Evolutionary conservation across 305 asterid genomes (phyloP).

Genomic region (Euphrasia arctica): DNA sequence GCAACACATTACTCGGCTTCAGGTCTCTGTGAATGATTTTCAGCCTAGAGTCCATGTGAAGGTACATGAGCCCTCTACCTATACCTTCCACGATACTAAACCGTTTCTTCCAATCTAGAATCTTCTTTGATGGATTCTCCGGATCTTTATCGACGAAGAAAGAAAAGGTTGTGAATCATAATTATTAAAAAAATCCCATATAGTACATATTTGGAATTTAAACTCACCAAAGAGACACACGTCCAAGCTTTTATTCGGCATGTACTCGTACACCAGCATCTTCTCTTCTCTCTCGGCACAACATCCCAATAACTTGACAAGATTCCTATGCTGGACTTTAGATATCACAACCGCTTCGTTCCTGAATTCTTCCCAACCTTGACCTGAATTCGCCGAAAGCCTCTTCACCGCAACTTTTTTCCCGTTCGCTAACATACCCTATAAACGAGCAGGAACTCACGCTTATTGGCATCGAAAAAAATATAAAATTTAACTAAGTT

Average conservation of each 20-base stretch:
- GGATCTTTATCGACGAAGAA: neutral
- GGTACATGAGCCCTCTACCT: conserved; percentile 46
- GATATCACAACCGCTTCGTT: conserved; percentile 6
- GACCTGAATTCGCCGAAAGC: conserved; percentile 8
- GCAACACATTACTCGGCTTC: conserved; percentile 38
- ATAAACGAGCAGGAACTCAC: neutral
- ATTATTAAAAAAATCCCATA: neutral
- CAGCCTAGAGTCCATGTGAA: conserved; percentile 45
- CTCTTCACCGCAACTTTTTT: conserved; percentile 5
- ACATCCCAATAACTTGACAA: conserved; percentile 4
- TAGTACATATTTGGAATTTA: neutral
- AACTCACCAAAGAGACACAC: conserved; percentile 5
- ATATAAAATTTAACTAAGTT: neutral
- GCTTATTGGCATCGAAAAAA: neutral
- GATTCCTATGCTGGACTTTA: conserved; percentile 9
- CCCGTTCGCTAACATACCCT: neutral
- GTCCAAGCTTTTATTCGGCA: conserved; percentile 15
- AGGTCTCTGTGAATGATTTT: conserved; percentile 35
- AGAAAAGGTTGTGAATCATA: neutral
- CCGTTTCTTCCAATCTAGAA: conserved; percentile 42
- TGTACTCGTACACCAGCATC: conserved; percentile 6
- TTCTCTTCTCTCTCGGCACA: conserved; percentile 13
- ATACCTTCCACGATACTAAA: conserved; percentile 43
- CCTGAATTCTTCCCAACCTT: conserved; percentile 2
- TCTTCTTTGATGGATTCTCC: conserved; percentile 11